These are phyloP conservation scores for Ophiostoma novo-ulmi DNA, from an alignment of 2,329 filamentous ascomycete genomes.

Conservation along the genomic window DNA sequence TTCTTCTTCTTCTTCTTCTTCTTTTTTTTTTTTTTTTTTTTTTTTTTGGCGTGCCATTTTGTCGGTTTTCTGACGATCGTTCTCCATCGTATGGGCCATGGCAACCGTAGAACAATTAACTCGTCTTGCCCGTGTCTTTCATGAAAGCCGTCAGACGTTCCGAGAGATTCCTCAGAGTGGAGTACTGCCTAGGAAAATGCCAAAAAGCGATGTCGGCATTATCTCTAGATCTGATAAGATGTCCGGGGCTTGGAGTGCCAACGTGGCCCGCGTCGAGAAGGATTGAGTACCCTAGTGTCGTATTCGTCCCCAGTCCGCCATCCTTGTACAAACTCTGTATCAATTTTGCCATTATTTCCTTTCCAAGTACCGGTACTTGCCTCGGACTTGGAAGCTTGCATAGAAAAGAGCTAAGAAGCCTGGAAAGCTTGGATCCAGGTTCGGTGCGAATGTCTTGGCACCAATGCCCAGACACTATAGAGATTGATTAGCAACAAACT, in stretches of 20 bases:
- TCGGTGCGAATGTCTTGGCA: constrained; percentile 8
- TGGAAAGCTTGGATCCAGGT: constrained; percentile 13
- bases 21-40: not conserved
- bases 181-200: constrained; percentile 21
- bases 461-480: not conserved
- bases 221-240: constrained; percentile 55
- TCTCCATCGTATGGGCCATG: constrained; percentile 1
- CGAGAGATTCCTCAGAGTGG: constrained; percentile 18
- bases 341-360: not conserved
- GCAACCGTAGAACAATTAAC: constrained; percentile 3
- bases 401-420: not conserved
- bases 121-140: not conserved
- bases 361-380: constrained; percentile 4
- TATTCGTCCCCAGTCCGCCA: not conserved
- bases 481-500: not conserved
- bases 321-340: not conserved
- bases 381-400: constrained; percentile 1
- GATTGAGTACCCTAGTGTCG: constrained; percentile 5
- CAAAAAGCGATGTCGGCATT: constrained; percentile 42
- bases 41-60: not conserved
- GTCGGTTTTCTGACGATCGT: constrained; percentile 1
- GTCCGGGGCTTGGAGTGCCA: not conserved
- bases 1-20: not conserved
- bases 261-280: constrained; percentile 14
- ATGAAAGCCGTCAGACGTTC: constrained; percentile 7